Base-by-base conservation (phyloP, 2,329 filamentous ascomycete species). In the Neofusicoccum umdonicola region DNA sequence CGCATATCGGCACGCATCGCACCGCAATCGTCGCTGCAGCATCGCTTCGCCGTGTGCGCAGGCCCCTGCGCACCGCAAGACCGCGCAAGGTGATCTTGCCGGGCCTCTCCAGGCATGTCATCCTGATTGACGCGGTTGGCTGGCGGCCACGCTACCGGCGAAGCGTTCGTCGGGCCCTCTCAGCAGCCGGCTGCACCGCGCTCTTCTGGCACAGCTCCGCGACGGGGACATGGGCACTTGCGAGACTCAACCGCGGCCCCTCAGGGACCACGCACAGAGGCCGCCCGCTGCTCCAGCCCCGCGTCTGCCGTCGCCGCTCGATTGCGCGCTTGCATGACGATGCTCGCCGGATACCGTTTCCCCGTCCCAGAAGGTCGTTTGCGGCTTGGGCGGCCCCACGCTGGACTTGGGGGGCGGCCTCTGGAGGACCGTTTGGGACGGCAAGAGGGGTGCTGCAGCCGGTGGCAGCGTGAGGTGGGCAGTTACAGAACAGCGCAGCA, bases 271-370 rank as follows among this genome's bases (percentile, higher is more conserved):
- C 22, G 37, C 37, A 58, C 51, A 22, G 54, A n/a, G 41, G 41
- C 41, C 54, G 31, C 41, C 54, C 17, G 31, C 56, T 47, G 56
- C 39, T 34, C 42, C 56, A 31, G 19, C 17, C 56, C 31, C 27
- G 41, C 56, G n/a, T 19, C 54, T 22, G 54, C 56, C 31, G 42
- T 17, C 17, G 13, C 41, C 41, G 15, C 41, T 44, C 54, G 39
- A 35, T 17, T 45, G 54, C 54, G 54, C 54, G 54, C 54, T 19
- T 39, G 60, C 60, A 63, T 48, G 57, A 61, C 45, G 61, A 63
- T 63, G 61, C n/a, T 48, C 50, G 61, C 42, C 50, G 51, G 51
- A 39, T 44, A n/a, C n/a, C 51, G 61, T 63, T 56, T 47, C 61
- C 61, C 61, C 61, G 61, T 45, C 50, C 51, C 61, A 37, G 37